A percentile compares a stretch with the other conserved stretches of the same genome.
Evolutionary conservation across 257 asterid genomes (phyloP).

Genomic region (Echium plantagineum): DNA sequence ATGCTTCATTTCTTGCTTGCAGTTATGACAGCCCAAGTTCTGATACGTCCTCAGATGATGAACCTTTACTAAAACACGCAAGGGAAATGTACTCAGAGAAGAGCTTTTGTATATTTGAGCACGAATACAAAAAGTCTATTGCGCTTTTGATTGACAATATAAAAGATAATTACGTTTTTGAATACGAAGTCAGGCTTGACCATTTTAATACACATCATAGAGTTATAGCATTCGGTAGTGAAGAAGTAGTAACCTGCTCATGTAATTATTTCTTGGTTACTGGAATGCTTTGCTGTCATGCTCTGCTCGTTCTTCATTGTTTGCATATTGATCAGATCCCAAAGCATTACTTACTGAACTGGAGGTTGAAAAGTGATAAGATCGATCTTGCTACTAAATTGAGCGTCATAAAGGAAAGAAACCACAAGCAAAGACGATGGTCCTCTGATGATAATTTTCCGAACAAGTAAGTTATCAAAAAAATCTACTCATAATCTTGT

Average conservation of each 20-base stretch:
- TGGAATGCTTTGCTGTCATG: slow-evolving; percentile 13
- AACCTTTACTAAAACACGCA: slow-evolving; percentile 8
- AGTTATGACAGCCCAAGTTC: background rate
- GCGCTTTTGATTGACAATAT: background rate
- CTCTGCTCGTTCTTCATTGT: slow-evolving; percentile 2
- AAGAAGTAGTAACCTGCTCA: slow-evolving; percentile 5
- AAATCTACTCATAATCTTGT: background rate
- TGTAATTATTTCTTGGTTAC: slow-evolving; percentile 9
- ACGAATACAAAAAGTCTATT: slow-evolving; percentile 5
- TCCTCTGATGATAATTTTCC: slow-evolving; percentile 8
- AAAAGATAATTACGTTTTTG: background rate
- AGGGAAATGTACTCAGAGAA: slow-evolving; percentile 3
- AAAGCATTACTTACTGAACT: slow-evolving; percentile 10
- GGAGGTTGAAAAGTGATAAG: slow-evolving; percentile 10
- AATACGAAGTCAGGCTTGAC: background rate
- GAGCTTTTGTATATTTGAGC: slow-evolving; percentile 9
- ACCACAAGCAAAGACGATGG: background rate
- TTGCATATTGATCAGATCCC: slow-evolving; percentile 11
- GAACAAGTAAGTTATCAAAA: slow-evolving; percentile 5
- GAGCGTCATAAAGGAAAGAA: background rate
- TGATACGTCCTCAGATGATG: slow-evolving; percentile 5
- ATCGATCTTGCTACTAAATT: background rate
- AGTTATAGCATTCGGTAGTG: background rate
- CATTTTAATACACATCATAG: background rate
- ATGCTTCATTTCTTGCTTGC: no score